Evolutionary conservation across 2,329 filamentous ascomycete genomes (phyloP), one percentile per base, ranked within the genome.

Genomic region (Didymella exigua): DNA sequence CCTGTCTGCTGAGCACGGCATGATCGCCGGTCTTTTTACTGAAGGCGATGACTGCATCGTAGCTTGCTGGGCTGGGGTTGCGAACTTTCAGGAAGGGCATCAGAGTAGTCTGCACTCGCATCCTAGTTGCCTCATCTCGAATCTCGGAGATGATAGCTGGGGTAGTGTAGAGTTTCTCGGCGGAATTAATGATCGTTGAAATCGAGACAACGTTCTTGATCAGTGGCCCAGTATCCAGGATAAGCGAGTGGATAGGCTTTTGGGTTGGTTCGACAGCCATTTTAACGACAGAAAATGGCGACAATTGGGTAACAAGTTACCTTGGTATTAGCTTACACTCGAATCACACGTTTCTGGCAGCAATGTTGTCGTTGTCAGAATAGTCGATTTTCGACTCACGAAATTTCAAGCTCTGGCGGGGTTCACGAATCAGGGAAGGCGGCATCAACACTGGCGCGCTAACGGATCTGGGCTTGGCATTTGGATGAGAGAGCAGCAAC

Each of bases 161-260:
- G 0, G 93, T 89, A 1, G 92, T 97, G 68, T 66, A 75, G 4
- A 74, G 61, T 38, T 72, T 63, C 37, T 95, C 88, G 42, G 91
- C 87, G 72, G 91, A 87, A 31, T 85, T 83, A 46, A 96, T 80
- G 10, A 99, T 85, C 0, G 89, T 91, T 40, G 91, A 96, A 21
- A 95, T 85, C 10, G 90, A 81, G 11, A 93, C 91, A 61, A 95
- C 89, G 77, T 97, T 97, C 73, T 93, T 93, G 75, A 99, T 93
- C 57, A 99, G 86, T 7, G 93, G 92, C 23, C 93, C 93, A 3
- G 95, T 89, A 72, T 99, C 95, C 63, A 99, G 83, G 24, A 98
- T 84, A 46, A 98, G 85, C 49, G 88, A 89, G 78, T 96, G 87
- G 44, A 96, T 86, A 0, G 88, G 83, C 72, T 93, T 96, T 58